Percentiles rank a stretch among this genome's conserved stretches.
These are phyloP conservation scores for Taphrina communis DNA, from an alignment of 1,139 yeast genomes.

Conservation along the genomic window DNA sequence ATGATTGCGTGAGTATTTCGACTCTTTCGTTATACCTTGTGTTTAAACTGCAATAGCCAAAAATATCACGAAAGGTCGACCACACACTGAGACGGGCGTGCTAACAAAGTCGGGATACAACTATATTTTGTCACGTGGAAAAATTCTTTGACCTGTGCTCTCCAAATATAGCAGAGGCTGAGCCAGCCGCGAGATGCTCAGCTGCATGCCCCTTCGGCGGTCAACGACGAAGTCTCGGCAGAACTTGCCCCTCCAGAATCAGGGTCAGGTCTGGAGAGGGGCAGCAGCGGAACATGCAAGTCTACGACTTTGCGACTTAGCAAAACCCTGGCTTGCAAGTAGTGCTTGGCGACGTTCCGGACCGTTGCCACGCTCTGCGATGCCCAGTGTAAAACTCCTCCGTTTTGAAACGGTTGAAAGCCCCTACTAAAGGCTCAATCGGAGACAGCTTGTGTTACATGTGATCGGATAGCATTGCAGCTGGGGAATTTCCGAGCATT, in stretches of 20 bases:
- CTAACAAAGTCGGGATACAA: too few species aligned
- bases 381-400: not conserved
- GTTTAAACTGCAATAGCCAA: not conserved
- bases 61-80: not conserved
- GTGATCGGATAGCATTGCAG: not conserved
- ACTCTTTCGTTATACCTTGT: not conserved
- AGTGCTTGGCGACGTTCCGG: not conserved
- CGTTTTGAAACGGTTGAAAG: not conserved
- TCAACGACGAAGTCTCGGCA: constrained; percentile 11
- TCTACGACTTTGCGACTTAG: too few species aligned
- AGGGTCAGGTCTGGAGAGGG: too few species aligned
- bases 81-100: too few species aligned
- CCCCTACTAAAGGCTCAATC: not conserved
- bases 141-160: not conserved
- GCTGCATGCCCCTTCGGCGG: not conserved
- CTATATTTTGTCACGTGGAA: constrained; percentile 5
- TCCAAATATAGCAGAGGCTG: constrained; percentile 17
- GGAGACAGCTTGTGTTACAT: not conserved
- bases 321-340: not conserved
- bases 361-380: not conserved
- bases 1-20: too few species aligned
- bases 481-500: constrained; percentile 5
- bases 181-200: constrained; percentile 6
- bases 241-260: constrained; percentile 1
- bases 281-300: too few species aligned